Evolutionary conservation across 2,329 filamentous ascomycete species (phyloP).

Genomic region (Pyricularia pennisetigena): DNA sequence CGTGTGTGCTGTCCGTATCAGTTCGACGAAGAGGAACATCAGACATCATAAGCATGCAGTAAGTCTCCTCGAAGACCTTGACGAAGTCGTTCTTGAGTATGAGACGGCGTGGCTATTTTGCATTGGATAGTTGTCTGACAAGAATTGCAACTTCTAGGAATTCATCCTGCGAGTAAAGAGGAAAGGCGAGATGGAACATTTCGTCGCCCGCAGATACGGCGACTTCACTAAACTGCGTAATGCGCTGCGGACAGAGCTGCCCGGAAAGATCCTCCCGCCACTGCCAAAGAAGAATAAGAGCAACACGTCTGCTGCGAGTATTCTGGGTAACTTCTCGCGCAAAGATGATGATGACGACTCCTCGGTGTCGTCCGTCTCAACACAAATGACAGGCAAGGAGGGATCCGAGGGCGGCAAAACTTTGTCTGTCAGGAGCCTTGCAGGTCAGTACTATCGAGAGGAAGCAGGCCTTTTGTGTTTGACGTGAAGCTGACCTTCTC

Average conservation of each 20-base stretch:
- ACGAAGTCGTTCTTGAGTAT: not conserved
- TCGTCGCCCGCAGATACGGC: constrained; percentile 77
- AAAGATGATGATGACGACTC: constrained; percentile 66
- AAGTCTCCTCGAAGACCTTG: constrained; percentile 22
- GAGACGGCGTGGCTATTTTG: not conserved
- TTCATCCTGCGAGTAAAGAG: constrained; percentile 82
- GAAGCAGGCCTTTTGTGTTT: not conserved
- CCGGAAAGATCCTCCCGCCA: constrained; percentile 79
- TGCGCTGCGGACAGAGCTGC: constrained; percentile 71
- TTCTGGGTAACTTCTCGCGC: constrained; percentile 41
- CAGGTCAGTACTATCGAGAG: not conserved
- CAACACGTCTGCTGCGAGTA: constrained; percentile 52
- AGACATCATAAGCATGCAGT: constrained; percentile 87
- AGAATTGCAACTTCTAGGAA: constrained; percentile 43
- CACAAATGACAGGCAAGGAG: constrained; percentile 38
- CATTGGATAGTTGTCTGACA: not conserved
- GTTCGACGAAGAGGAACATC: constrained; percentile 73
- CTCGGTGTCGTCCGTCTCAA: constrained; percentile 74
- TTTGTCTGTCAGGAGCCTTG: constrained; percentile 31
- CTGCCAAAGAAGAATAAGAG: constrained; percentile 89
- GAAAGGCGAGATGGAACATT: constrained; percentile 64
- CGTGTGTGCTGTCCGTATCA: constrained; percentile 77
- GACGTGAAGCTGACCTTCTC: not conserved
- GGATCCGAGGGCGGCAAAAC: constrained; percentile 17
- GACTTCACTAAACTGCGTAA: constrained; percentile 78